Evolutionary conservation across 106 monocot genomes (phyloP).

Genomic region (Dendrobium chrysotoxum): DNA sequence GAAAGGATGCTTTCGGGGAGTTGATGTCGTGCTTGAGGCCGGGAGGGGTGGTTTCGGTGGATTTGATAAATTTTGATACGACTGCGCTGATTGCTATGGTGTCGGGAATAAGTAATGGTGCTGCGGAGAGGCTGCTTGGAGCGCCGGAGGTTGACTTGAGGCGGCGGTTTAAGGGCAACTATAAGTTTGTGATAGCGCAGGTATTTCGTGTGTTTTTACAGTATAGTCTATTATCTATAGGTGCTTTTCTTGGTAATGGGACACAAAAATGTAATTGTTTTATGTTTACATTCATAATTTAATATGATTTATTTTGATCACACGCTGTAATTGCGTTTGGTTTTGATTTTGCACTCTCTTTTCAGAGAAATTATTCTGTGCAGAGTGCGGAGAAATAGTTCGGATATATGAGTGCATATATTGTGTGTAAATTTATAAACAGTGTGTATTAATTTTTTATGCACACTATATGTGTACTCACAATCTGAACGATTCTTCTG

Average conservation of each 20-base stretch:
- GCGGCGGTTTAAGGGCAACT: constrained; percentile 72
- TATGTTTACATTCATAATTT: not conserved
- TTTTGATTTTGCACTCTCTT: not conserved
- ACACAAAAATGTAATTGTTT: not conserved
- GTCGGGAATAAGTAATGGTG: constrained; percentile 93
- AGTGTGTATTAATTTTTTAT: too few relatives aligned
- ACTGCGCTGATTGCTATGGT: constrained; percentile 87
- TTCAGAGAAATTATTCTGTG: too few relatives aligned
- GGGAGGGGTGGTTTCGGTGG: not conserved
- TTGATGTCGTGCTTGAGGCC: constrained; percentile 28
- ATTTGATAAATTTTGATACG: constrained; percentile 84
- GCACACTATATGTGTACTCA: too few relatives aligned
- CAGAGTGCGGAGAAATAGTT: too few relatives aligned
- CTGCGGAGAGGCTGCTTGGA: constrained; percentile 31
- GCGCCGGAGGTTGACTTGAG: constrained; percentile 35
- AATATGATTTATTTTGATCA: not conserved
- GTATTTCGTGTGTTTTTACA: constrained; percentile 15
- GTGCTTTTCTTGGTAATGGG: not conserved
- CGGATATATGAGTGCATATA: too few relatives aligned
- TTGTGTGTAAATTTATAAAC: too few relatives aligned
- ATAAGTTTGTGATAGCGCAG: constrained; percentile 84
- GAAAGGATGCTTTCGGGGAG: constrained; percentile 24
- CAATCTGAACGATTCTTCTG: too few relatives aligned
- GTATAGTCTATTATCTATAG: not conserved
- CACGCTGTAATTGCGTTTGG: not conserved